phyloP scores from a whole-genome alignment of 1,284 basidiomycete species.

The Ceraceosorus guamensis region DNA sequence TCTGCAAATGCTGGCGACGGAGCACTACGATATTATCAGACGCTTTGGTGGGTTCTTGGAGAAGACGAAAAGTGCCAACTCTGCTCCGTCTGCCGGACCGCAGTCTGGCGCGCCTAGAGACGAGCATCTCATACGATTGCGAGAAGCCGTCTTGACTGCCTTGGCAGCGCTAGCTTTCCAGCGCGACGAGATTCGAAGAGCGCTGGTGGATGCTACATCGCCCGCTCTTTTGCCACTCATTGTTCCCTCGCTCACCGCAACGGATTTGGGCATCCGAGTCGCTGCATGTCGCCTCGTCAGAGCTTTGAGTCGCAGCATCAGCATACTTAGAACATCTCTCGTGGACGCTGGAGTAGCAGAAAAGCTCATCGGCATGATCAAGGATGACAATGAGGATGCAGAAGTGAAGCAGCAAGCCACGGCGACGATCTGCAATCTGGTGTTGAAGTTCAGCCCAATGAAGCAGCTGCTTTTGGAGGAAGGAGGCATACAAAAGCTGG shows the following conservation, averaged over 20 bases:
- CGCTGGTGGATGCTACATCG: constrained; percentile 24
- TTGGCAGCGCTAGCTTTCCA: constrained; percentile 33
- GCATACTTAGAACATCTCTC: constrained; percentile 34
- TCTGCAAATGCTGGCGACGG: constrained; percentile 26
- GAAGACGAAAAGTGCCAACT: constrained; percentile 9
- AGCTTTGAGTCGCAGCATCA: constrained; percentile 34
- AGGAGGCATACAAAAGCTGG: constrained; percentile 26
- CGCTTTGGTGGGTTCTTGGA: constrained; percentile 23
- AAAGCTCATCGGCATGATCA: constrained; percentile 27
- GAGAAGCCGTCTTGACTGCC: constrained; percentile 31
- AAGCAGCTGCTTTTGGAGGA: constrained; percentile 29
- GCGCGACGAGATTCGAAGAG: constrained; percentile 31
- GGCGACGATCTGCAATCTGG: constrained; percentile 39
- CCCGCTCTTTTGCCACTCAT: constrained; percentile 31
- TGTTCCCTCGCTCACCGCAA: constrained; percentile 21
- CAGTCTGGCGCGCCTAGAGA: constrained; percentile 11
- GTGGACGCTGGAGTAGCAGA: constrained; percentile 39
- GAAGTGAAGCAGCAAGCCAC: constrained; percentile 32
- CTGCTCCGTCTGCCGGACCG: neutral
- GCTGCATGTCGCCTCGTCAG: constrained; percentile 36
- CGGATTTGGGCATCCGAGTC: constrained; percentile 33
- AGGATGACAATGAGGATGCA: constrained; percentile 19
- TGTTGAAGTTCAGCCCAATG: constrained; percentile 42
- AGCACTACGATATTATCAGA: constrained; percentile 22
- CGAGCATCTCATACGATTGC: constrained; percentile 26